Evolutionary conservation across 345 rosid species (phyloP), one percentile per base, ranked within the genome.

Genomic region (Pugionium dolabratum): DNA sequence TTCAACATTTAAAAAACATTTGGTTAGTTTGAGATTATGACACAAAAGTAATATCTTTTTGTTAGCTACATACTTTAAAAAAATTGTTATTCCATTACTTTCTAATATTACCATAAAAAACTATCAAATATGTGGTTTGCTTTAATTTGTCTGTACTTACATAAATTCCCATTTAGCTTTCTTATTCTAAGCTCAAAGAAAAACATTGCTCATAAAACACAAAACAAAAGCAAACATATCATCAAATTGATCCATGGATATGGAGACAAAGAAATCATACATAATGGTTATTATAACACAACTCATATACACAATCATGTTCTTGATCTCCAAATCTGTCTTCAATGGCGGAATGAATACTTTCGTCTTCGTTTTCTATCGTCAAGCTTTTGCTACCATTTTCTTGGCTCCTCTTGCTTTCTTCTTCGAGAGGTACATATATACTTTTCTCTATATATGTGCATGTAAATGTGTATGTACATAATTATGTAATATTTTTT

Each of bases 321-420:
- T 93, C 85, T 73, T 93, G 80, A 70, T 93, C 76, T 93, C 98
- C 42, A 93, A 93, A 69, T 94, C 91, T 3, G 97, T 84, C 32
- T 90, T 93, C 70, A 76, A 86, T 69, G 85, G 79, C 0, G 98
- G 98, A 7, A 84, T 93, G 96, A 90, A 90, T 81, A 90, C 78
- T 59, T 90, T 81, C 54, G 81, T 93, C 62, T 90, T 93, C 55
- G 81, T 87, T 44, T 92, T 89, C 70, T 92, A 89, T 49, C 79
- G 98, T 43, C 98, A 92, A 59, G 93, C 98, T 7, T 62, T 71
- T 1, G 98, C 97, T 18, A 81, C 94, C 53, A 49, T 86, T 66
- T 79, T 90, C 85, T 59, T 90, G 64, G 79, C 79, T 59, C 98
- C 97, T 67, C 44, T 93, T 1, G 86, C 96, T 45, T 59, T 85